Base-by-base conservation (phyloP, 2,329 filamentous ascomycete genomes). In the Lachnellula arida region DNA sequence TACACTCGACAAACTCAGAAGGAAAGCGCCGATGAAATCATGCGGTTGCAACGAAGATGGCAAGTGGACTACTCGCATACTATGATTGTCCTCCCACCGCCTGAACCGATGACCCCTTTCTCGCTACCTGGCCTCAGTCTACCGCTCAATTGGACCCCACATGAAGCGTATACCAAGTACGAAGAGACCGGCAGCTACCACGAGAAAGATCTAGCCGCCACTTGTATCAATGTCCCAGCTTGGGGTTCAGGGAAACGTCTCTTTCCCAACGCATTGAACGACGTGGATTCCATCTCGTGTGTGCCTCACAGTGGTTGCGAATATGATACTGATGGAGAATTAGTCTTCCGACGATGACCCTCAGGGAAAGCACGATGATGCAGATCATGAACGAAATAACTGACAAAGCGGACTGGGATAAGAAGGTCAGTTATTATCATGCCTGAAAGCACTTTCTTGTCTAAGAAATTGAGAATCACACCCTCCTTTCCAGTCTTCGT, bases 311-410 rank as follows among this genome's bases (percentile, higher is more conserved):
- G 12, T 8, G 3, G 40, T 2, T 8, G 8, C 17, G 8, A 43
- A 17, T 43, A n/a, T 43, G 12, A 7, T 12, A 43, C 40, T 43
- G 12, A 43, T n/a, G 15, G 3, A 17, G 3, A 17, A 3, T 8
- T 17, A 43, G 40, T 17, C 40, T 43, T n/a, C 40, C 40, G 2
- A 15, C 17, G 12, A 63, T 55, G 1, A 56, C 56, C 4, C 32
- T 64, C 9, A 54, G 67, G 22, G 67, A 68, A 51, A 49, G 67
- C 9, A 57, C 61, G 7, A 69, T 69, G 66, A 25, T 68, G 19
- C 46, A 44, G 9, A 53, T 68, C 9, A 67, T 68, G 63, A 60
- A 67, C 42, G 14, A 17, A 7, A 37, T 67, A 6, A 67, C 63
- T 3, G 64, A 69, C 40, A 68, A 68, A 42, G 53, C 54, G 17